A percentile compares a stretch with the other conserved stretches of the same genome.
Evolutionary conservation across 306 rosid species (phyloP).

Genomic region (Elaeagnus macrophylla): DNA sequence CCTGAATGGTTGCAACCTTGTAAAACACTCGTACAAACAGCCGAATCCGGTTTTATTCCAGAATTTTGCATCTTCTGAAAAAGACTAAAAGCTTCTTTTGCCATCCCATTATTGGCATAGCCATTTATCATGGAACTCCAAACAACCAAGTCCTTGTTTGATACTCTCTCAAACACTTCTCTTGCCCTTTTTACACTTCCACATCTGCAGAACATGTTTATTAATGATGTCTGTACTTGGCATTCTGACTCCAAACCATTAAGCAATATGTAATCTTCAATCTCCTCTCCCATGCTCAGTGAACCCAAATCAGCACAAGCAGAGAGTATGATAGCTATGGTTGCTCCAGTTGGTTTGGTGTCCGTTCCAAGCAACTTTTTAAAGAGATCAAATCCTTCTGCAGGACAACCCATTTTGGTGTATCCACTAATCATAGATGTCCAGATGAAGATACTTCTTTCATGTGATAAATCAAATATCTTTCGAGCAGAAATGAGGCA

Average conservation of each 20-base stretch:
- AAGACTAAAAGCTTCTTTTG: conserved; percentile 7
- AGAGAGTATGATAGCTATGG: conserved; percentile 8
- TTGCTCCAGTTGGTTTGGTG: conserved; percentile 13
- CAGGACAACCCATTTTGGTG: conserved; percentile 9
- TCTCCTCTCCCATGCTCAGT: conserved; percentile 2
- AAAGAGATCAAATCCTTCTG: conserved; percentile 9
- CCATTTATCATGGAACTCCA: conserved; percentile 12
- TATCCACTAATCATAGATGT: conserved; percentile 18
- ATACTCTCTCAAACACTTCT: conserved; percentile 2
- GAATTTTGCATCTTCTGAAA: conserved; percentile 6
- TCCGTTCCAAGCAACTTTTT: neutral
- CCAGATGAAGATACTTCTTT: conserved; percentile 13
- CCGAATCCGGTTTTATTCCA: conserved; percentile 14
- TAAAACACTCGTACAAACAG: conserved; percentile 6
- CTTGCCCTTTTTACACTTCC: conserved; percentile 4
- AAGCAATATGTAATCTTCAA: conserved; percentile 4
- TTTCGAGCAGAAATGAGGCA: conserved; percentile 12
- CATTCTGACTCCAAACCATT: neutral
- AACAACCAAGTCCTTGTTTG: conserved; percentile 12
- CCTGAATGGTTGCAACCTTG: conserved; percentile 18
- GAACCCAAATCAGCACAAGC: conserved; percentile 17
- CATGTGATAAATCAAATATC: conserved; percentile 7
- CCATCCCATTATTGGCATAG: neutral
- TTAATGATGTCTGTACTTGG: conserved; percentile 4
- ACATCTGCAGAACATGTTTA: conserved; percentile 11